These are phyloP conservation scores for Lipomyces yamadae DNA, from an alignment of 805 yeast species.

Conservation along the genomic window DNA sequence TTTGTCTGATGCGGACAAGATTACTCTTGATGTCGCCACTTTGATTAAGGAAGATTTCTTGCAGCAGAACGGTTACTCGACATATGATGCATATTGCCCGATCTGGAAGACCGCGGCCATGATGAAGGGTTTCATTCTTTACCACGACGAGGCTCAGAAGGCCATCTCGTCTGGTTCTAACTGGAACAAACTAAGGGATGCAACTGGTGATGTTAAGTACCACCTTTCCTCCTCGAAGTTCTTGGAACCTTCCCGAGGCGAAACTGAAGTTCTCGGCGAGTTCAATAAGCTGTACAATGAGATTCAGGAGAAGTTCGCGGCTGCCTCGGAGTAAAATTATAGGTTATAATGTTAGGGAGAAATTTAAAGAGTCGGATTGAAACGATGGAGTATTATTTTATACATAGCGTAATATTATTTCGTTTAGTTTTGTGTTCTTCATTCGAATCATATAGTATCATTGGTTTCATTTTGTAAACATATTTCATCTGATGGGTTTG, in stretches of 20 bases:
- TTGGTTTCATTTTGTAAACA: not conserved
- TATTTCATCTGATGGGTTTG: not conserved
- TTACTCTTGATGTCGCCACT: slow-evolving; percentile 88
- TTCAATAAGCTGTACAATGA: slow-evolving; percentile 74
- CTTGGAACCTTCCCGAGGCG: slow-evolving; percentile 93
- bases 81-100: slow-evolving; percentile 99
- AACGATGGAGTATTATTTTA: not conserved
- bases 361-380: not conserved
- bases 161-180: slow-evolving; percentile 91
- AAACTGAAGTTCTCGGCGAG: slow-evolving; percentile 72
- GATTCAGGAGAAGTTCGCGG: slow-evolving; percentile 91
- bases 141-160: slow-evolving; percentile 97
- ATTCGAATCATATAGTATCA: not conserved
- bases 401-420: not conserved
- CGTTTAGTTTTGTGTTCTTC: not conserved
- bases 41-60: slow-evolving; percentile 96
- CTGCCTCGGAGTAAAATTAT: slow-evolving; percentile 75
- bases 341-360: not conserved
- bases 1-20: slow-evolving; percentile 93
- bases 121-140: slow-evolving; percentile 93
- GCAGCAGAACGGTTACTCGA: slow-evolving; percentile 98
- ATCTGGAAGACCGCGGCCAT: slow-evolving; percentile 98
- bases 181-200: slow-evolving; percentile 91
- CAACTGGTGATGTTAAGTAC: slow-evolving; percentile 90
- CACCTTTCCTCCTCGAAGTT: slow-evolving; percentile 93